These are phyloP conservation scores for Trichocomaceae sp. DNA, from an alignment of 2,329 filamentous ascomycete species.

Conservation along the genomic window DNA sequence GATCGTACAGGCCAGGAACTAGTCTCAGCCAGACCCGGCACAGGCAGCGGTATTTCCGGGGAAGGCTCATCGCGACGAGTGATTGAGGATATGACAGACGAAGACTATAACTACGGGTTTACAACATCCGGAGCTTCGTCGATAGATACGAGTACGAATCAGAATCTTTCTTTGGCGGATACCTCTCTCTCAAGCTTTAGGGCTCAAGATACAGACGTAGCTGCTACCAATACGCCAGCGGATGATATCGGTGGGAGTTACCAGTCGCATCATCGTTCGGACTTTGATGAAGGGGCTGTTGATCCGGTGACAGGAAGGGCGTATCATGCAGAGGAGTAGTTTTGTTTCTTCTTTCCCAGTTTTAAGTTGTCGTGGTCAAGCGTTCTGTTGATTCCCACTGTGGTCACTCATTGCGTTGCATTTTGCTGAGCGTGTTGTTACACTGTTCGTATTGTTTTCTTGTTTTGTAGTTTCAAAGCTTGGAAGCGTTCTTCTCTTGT, in stretches of 20 bases:
- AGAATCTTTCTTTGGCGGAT: constrained; percentile 1
- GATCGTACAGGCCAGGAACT: constrained; percentile 28
- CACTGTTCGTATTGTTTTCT: not conserved
- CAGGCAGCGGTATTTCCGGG: constrained; percentile 16
- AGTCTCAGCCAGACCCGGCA: constrained; percentile 9
- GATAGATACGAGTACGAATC: constrained; percentile 3
- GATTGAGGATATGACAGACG: constrained; percentile 18
- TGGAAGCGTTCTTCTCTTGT: not conserved
- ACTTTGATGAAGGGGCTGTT: constrained; percentile 12
- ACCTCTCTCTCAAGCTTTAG: not conserved
- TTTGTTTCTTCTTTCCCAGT: not conserved
- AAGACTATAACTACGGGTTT: constrained; percentile 8
- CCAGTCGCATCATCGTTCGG: constrained; percentile 3
- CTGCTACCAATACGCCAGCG: constrained; percentile 6
- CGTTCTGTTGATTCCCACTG: constrained; percentile 2
- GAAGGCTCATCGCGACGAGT: constrained; percentile 21
- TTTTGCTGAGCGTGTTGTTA: not conserved
- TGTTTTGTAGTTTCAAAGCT: not conserved
- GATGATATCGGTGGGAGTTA: constrained; percentile 7
- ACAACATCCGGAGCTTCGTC: not conserved
- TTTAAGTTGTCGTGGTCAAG: not conserved
- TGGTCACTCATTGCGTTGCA: not conserved
- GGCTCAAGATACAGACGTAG: not conserved
- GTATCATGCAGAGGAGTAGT: constrained; percentile 9
- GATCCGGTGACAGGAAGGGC: constrained; percentile 13